Percentiles rank a stretch among this genome's conserved stretches.
Conservation (phyloP, 2,329 filamentous ascomycete species). For the Alternaria viburni region DNA sequence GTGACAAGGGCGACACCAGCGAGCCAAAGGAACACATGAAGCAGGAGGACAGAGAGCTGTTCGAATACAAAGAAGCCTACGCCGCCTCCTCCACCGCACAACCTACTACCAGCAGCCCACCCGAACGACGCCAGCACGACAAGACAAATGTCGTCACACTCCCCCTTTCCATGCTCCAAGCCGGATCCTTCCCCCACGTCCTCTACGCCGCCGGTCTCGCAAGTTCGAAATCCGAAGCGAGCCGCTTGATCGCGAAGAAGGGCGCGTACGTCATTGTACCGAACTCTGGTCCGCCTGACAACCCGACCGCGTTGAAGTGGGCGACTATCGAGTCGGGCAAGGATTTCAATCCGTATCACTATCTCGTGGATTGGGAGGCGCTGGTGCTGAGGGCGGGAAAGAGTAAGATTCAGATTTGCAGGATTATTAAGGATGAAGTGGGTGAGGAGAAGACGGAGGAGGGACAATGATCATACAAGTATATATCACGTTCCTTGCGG, state of each 20-base stretch:
- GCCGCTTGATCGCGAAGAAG: slow-evolving; percentile 61
- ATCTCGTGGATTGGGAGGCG: slow-evolving; percentile 62
- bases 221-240: slow-evolving; percentile 62
- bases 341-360: slow-evolving; percentile 63
- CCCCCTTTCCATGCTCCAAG: slow-evolving; percentile 62
- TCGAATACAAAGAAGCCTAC: slow-evolving; percentile 36
- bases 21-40: slow-evolving; percentile 3
- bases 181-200: slow-evolving; percentile 64
- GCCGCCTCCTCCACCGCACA: slow-evolving; percentile 22
- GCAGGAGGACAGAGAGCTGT: slow-evolving; percentile 20
- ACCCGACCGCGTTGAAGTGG: slow-evolving; percentile 61
- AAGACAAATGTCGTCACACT: slow-evolving; percentile 64
- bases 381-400: slow-evolving; percentile 66
- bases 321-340: slow-evolving; percentile 67
- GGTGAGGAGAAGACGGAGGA: not conserved
- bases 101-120: too few relatives aligned
- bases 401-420: slow-evolving; percentile 64
- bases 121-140: slow-evolving; percentile 10
- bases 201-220: slow-evolving; percentile 67
- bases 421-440: slow-evolving; percentile 60
- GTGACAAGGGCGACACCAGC: slow-evolving; percentile 1
- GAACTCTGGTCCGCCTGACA: slow-evolving; percentile 52
- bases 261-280: slow-evolving; percentile 64
- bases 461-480: not conserved
- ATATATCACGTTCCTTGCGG: not conserved